phyloP scores from a whole-genome alignment of 1,284 basidiomycete genomes.

The Lentinula novae-zelandiae region DNA sequence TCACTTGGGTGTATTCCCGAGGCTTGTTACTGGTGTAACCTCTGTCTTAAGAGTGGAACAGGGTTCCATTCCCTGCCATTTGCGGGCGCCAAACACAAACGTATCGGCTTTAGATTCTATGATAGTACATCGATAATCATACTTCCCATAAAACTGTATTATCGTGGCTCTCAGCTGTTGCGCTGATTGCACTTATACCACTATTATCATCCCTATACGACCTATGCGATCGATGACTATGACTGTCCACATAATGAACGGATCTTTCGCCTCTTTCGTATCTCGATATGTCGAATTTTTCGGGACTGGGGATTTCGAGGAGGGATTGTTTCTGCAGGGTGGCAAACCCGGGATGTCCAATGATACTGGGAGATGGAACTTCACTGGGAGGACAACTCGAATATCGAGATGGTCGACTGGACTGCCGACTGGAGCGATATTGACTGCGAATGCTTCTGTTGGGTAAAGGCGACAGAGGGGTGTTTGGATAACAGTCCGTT shows the following conservation, averaged over 20 bases:
- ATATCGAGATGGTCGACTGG: not conserved
- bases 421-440: not conserved
- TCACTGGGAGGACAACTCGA: not conserved
- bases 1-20: too few relatives aligned
- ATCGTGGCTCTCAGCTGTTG: not conserved
- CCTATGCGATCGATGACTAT: not conserved
- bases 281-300: not conserved
- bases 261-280: not conserved
- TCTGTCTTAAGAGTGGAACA: too few relatives aligned
- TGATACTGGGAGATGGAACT: not conserved
- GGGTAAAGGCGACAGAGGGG: not conserved
- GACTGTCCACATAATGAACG: not conserved
- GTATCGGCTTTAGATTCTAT: too few relatives aligned
- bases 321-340: not conserved
- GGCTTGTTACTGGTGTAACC: too few relatives aligned
- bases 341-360: not conserved
- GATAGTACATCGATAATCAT: too few relatives aligned
- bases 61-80: too few relatives aligned
- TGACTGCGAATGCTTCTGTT: not conserved
- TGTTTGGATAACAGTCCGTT: not conserved
- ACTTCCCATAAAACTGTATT: too few relatives aligned
- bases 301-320: not conserved
- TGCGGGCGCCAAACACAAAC: too few relatives aligned
- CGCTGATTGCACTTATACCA: not conserved
- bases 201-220: not conserved